Evolutionary conservation across 2,329 filamentous ascomycete genomes (phyloP).

Genomic region (Aschersonia sp.): DNA sequence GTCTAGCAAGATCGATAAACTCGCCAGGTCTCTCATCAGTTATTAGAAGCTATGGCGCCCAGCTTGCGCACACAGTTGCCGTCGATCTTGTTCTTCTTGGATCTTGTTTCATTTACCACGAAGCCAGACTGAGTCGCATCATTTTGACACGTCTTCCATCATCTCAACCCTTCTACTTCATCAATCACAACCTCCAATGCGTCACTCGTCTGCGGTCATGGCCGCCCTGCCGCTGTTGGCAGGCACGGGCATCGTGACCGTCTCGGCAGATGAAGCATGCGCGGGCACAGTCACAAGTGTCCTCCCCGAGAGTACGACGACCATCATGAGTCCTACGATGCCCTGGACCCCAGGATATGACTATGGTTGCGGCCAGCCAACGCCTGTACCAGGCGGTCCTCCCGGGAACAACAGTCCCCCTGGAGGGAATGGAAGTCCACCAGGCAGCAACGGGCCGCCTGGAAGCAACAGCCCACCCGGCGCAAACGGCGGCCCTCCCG

Average conservation of each 20-base stretch:
- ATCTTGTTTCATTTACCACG: not conserved
- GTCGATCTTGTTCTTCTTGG: not conserved
- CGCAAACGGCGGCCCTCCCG: not conserved
- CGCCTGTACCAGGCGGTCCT: not conserved
- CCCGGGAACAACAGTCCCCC: no score
- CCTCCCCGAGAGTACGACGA: slow-evolving; percentile 2
- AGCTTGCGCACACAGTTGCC: not conserved
- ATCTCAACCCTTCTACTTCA: not conserved
- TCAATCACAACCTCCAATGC: not conserved
- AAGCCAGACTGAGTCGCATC: not conserved
- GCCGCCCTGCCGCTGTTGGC: slow-evolving; percentile 2
- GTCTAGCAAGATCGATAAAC: not conserved
- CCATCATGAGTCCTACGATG: not conserved
- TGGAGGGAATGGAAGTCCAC: no score
- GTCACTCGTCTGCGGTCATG: not conserved
- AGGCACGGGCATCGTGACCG: not conserved
- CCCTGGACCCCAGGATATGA: not conserved
- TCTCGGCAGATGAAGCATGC: not conserved
- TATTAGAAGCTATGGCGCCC: not conserved
- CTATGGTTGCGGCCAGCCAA: not conserved
- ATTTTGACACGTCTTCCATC: not conserved
- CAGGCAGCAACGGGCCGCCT: not conserved
- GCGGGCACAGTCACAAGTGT: not conserved
- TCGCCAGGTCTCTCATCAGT: not conserved
- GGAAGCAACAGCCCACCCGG: not conserved